Conservation (phyloP, 1,284 basidiomycete species). For the Ceratorhiza oryzae-sativae region DNA sequence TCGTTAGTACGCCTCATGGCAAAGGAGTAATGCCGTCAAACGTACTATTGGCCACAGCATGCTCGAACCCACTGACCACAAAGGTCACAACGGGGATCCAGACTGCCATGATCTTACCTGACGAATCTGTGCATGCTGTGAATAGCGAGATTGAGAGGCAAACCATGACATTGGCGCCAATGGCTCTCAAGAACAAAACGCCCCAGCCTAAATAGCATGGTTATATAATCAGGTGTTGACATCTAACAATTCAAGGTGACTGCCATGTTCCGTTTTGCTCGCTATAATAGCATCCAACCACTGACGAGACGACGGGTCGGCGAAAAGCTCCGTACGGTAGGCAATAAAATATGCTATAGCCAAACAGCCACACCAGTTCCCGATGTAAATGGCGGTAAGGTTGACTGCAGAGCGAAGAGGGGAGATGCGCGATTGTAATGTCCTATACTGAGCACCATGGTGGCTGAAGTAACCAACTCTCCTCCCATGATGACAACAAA, state of each 20-base stretch:
- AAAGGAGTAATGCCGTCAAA: background rate
- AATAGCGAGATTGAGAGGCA: slow-evolving; percentile 44
- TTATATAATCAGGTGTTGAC: slow-evolving; percentile 22
- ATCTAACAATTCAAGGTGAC: too few species aligned
- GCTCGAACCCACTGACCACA: slow-evolving; percentile 41
- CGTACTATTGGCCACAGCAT: slow-evolving; percentile 44
- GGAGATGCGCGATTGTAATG: slow-evolving; percentile 8
- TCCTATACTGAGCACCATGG: slow-evolving; percentile 43
- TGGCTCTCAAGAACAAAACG: slow-evolving; percentile 44
- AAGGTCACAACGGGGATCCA: slow-evolving; percentile 44
- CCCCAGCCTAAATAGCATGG: slow-evolving; percentile 41
- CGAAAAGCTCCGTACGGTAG: slow-evolving; percentile 43
- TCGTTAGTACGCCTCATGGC: background rate
- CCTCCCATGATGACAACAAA: slow-evolving; percentile 42
- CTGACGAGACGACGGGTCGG: slow-evolving; percentile 35
- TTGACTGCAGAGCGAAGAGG: slow-evolving; percentile 37
- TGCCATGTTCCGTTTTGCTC: too few species aligned
- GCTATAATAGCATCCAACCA: too few species aligned
- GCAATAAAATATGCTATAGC: slow-evolving; percentile 44
- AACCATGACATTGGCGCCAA: slow-evolving; percentile 44
- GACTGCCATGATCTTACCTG: slow-evolving; percentile 44
- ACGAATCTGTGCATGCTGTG: slow-evolving; percentile 42
- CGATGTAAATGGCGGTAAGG: slow-evolving; percentile 42
- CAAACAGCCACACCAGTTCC: slow-evolving; percentile 44
- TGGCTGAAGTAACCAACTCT: slow-evolving; percentile 44